Conservation (phyloP, 2,329 filamentous ascomycete genomes). For the Stemphylium lycopersici region DNA sequence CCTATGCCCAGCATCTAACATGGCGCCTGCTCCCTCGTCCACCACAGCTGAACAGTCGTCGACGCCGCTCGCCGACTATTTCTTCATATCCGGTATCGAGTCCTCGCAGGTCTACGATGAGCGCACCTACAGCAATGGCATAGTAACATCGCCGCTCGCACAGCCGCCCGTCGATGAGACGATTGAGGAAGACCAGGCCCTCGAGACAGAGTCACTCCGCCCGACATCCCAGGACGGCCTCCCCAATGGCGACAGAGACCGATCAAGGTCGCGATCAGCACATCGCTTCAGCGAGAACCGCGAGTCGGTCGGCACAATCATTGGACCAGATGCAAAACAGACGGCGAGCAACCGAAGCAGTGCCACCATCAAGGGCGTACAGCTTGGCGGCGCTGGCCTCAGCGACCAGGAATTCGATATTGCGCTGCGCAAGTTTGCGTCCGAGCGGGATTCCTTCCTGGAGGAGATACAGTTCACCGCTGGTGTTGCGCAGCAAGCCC, state of each 20-base stretch:
- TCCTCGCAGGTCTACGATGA: constrained; percentile 59
- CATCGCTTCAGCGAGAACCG: constrained; percentile 54
- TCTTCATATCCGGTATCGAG: constrained; percentile 66
- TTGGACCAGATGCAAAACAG: constrained; percentile 52
- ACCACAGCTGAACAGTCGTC: constrained; percentile 52
- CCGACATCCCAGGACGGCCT: constrained; percentile 54
- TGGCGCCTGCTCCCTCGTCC: constrained; percentile 48
- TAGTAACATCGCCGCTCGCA: constrained; percentile 39
- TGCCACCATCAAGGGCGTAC: constrained; percentile 62
- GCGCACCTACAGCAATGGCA: constrained; percentile 39
- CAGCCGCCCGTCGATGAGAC: constrained; percentile 57
- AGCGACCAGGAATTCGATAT: constrained; percentile 91
- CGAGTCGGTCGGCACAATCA: constrained; percentile 59
- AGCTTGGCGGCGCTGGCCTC: constrained; percentile 51
- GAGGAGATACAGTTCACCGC: constrained; percentile 90
- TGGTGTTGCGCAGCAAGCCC: constrained; percentile 63
- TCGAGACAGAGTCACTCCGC: constrained; percentile 58
- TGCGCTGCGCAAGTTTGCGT: constrained; percentile 90
- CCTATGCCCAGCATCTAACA: constrained; percentile 37
- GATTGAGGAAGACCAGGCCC: constrained; percentile 65
- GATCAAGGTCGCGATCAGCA: constrained; percentile 41
- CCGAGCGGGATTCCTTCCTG: constrained; percentile 91
- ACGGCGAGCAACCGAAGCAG: constrained; percentile 69
- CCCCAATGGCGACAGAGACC: constrained; percentile 45
- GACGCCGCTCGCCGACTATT: constrained; percentile 68